Base-by-base conservation (phyloP, 805 yeast genomes). In the Pichia deserticola region DNA sequence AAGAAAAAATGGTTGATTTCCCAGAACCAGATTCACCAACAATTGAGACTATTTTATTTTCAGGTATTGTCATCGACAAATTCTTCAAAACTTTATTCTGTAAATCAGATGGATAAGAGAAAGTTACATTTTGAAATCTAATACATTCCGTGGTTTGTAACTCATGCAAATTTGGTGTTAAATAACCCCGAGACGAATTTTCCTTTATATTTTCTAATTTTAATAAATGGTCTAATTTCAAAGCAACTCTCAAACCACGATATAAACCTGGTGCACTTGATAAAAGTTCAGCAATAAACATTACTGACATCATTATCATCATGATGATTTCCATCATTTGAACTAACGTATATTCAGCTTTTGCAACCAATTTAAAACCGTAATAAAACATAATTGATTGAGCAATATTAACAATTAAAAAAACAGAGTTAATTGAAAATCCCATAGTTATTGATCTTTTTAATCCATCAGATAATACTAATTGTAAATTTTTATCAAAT, bases 1-100 rank as follows among this genome's bases (percentile, higher is more conserved):
- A 57, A 1, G 74, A 69, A 0, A 80, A 66, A 1, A 92, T 53
- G 0, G 98, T 89, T 0, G 97, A 85, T 64, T 93, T 93, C 0
- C 99, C 99, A 12, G 84, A 76, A 0, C 99, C 99, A 2, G 97
- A 87, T 36, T 77, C 80, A 0, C 99, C 99, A 4, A 83, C 78
- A 1, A 93, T 64, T 0, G 87, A 93, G 25, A 85, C 70, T 0
- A 77, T 69, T 49, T 79, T 78, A 20, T 78, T 77, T 10, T 67
- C 57, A 0, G 58, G 32, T 2, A 90, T 61, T 0, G 51, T 40
- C 34, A 84, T 66, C 9, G 65, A 63, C 7, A 86, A 56, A 33
- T 73, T 57, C 1, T 68, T 64, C 34, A 84, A 69, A 4, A 76
- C 68, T 4, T 29, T 15, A 4, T 46, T 48, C 1, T 36, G 20